phyloP scores from a whole-genome alignment of 2,329 filamentous ascomycete genomes.

The Chaetomiaceae sp. region DNA sequence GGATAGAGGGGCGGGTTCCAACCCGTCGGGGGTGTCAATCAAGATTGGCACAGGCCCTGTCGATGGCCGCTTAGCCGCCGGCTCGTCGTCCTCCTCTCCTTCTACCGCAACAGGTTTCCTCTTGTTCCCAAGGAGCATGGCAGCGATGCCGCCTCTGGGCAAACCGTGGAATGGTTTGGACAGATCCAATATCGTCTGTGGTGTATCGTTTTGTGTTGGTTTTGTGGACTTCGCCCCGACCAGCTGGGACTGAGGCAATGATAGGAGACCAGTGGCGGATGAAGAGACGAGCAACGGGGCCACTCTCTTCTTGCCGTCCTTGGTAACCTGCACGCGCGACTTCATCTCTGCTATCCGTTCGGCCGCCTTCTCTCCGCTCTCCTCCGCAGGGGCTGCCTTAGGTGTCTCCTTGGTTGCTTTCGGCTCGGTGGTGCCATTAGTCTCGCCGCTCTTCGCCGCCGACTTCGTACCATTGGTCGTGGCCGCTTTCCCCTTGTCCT shows the following conservation, averaged over 20 bases:
- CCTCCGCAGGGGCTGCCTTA: slow-evolving; percentile 37
- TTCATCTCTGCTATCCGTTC: slow-evolving; percentile 64
- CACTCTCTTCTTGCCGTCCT: slow-evolving; percentile 95
- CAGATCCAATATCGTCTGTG: slow-evolving; percentile 80
- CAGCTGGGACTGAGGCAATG: slow-evolving; percentile 81
- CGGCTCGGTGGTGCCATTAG: slow-evolving; percentile 37
- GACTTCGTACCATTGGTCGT: slow-evolving; percentile 49
- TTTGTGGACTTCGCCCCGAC: slow-evolving; percentile 69
- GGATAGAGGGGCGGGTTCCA: slow-evolving; percentile 68
- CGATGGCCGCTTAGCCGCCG: slow-evolving; percentile 47
- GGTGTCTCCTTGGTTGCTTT: slow-evolving; percentile 33
- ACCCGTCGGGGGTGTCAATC: slow-evolving; percentile 69
- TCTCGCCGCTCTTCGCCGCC: slow-evolving; percentile 35
- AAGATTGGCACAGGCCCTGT: slow-evolving; percentile 71
- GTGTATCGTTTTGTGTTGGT: slow-evolving; percentile 62
- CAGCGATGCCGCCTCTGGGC: slow-evolving; percentile 80
- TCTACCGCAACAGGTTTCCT: slow-evolving; percentile 72
- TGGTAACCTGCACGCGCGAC: slow-evolving; percentile 87
- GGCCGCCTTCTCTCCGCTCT: slow-evolving; percentile 50
- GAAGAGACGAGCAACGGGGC: slow-evolving; percentile 88
- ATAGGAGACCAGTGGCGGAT: slow-evolving; percentile 80
- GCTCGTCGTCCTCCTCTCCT: slow-evolving; percentile 68
- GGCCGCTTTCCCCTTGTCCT: slow-evolving; percentile 47
- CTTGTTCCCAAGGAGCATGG: slow-evolving; percentile 89
- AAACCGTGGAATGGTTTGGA: slow-evolving; percentile 92